Conservation (phyloP, 495 filamentous ascomycete species). For the Hypoxylon lienhwacheense region DNA sequence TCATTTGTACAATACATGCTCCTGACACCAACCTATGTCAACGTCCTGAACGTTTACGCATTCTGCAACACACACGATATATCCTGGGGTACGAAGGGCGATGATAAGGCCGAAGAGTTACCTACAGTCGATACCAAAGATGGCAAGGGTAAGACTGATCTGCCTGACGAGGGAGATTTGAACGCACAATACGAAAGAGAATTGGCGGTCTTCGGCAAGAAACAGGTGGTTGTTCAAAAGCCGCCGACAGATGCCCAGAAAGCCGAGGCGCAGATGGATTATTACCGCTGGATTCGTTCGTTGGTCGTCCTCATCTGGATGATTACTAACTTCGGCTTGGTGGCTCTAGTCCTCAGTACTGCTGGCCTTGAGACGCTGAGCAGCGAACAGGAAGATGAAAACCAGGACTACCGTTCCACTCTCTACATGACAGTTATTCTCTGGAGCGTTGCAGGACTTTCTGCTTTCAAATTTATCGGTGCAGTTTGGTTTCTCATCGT, state of each 20-base stretch:
- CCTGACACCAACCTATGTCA: slow-evolving; percentile 92
- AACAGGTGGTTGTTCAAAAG: slow-evolving; percentile 68
- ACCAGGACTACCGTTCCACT: slow-evolving; percentile 54
- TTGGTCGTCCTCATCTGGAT: slow-evolving; percentile 94
- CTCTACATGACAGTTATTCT: slow-evolving; percentile 91
- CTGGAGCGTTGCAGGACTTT: slow-evolving; percentile 87
- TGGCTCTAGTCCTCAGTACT: slow-evolving; percentile 81
- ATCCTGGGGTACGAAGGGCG: slow-evolving; percentile 95
- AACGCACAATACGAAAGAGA: slow-evolving; percentile 95
- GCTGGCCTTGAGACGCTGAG: slow-evolving; percentile 75
- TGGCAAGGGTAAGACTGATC: slow-evolving; percentile 90
- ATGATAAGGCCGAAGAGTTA: slow-evolving; percentile 84
- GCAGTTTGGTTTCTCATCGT: slow-evolving; percentile 95
- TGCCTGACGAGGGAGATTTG: slow-evolving; percentile 78
- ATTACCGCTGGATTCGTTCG: slow-evolving; percentile 94
- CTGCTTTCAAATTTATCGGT: slow-evolving; percentile 86
- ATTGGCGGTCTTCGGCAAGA: slow-evolving; percentile 67
- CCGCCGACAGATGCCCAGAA: slow-evolving; percentile 58
- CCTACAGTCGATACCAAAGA: slow-evolving; percentile 81
- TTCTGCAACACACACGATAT: slow-evolving; percentile 99
- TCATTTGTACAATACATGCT: slow-evolving; percentile 95
- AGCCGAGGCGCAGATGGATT: slow-evolving; percentile 89
- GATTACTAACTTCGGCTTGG: slow-evolving; percentile 89
- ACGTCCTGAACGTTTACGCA: slow-evolving; percentile 95
- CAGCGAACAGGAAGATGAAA: slow-evolving; percentile 47